Evolutionary conservation across 2,329 filamentous ascomycete genomes (phyloP).

Genomic region (Scytalidium sp.): DNA sequence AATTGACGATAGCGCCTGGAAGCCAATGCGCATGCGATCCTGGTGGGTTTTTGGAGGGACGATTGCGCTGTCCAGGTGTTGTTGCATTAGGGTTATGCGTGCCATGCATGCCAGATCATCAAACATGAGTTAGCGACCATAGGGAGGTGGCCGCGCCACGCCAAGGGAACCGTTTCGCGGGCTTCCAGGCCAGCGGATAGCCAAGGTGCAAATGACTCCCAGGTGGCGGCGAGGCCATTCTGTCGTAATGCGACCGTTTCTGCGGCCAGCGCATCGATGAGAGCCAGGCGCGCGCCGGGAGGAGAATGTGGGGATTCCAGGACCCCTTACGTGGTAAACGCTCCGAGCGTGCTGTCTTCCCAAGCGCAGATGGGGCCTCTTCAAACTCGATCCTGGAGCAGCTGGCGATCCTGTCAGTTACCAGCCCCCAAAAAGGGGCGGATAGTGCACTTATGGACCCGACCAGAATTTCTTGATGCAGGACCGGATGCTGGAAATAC

Average conservation of each 20-base stretch:
- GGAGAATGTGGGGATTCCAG: not conserved
- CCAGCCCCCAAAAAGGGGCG: not conserved
- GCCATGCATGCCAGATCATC: not conserved
- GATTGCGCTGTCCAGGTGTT: not conserved
- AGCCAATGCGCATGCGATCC: not conserved
- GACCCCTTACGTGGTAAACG: too few species aligned
- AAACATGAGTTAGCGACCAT: not conserved
- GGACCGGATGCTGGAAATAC: too few species aligned
- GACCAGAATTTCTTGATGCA: not conserved
- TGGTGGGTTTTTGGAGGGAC: not conserved
- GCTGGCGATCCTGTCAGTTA: too few species aligned
- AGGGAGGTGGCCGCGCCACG: not conserved
- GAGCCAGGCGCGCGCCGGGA: not conserved
- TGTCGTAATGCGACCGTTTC: not conserved
- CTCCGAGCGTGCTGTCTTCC: not conserved
- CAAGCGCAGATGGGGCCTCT: too few species aligned
- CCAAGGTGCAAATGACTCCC: constrained; percentile 72
- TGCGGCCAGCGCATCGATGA: not conserved
- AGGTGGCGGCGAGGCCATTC: too few species aligned
- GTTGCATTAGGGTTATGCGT: not conserved
- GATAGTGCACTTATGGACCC: not conserved
- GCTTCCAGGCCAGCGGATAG: constrained; percentile 65
- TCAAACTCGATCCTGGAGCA: too few species aligned
- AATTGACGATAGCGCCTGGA: not conserved
- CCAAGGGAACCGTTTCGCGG: constrained; percentile 59